These are phyloP conservation scores for Zygotorulaspora florentina DNA, from an alignment of 805 yeast genomes.

Conservation along the genomic window DNA sequence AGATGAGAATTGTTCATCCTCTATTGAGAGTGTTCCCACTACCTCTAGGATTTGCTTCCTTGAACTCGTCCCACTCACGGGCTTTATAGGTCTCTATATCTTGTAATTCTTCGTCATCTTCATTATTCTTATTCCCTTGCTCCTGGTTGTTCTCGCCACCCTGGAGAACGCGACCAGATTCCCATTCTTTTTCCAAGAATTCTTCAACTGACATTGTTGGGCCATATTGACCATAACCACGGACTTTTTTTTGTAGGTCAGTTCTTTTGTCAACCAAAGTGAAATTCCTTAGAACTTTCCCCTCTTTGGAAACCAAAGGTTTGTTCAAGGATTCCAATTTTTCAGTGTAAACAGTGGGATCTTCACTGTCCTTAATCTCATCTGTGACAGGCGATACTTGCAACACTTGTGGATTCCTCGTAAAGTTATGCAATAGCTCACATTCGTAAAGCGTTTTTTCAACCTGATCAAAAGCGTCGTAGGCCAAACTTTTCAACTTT, in stretches of 20 bases:
- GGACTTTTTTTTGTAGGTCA: conserved; percentile 59
- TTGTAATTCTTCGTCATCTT: conserved; percentile 56
- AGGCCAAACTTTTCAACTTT: conserved; percentile 48
- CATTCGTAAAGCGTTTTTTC: conserved; percentile 63
- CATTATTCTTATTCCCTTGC: conserved; percentile 45
- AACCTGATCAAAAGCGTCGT: conserved; percentile 51
- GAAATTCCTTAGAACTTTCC: conserved; percentile 81
- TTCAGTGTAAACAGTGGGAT: conserved; percentile 56
- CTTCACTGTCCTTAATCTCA: conserved; percentile 14
- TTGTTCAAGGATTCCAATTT: conserved; percentile 49
- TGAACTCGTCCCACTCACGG: conserved; percentile 91
- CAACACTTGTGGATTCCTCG: conserved; percentile 20
- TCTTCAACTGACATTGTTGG: conserved; percentile 97
- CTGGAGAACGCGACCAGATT: conserved; percentile 73
- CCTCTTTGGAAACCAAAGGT: conserved; percentile 62
- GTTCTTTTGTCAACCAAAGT: conserved; percentile 60
- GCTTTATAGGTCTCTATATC: conserved; percentile 68
- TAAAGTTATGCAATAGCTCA: conserved; percentile 50
- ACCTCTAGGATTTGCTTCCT: conserved; percentile 80
- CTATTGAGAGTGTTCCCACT: conserved; percentile 80
- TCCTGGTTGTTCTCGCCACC: conserved; percentile 41
- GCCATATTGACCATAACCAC: conserved; percentile 85
- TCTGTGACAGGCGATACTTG: conserved; percentile 15
- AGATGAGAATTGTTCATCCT: conserved; percentile 38
- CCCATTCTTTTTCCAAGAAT: conserved; percentile 76